A percentile compares a stretch with the other conserved stretches of the same genome.
Evolutionary conservation across 352 stramenopile species (phyloP).

Genomic region (Phytophthora idaei): DNA sequence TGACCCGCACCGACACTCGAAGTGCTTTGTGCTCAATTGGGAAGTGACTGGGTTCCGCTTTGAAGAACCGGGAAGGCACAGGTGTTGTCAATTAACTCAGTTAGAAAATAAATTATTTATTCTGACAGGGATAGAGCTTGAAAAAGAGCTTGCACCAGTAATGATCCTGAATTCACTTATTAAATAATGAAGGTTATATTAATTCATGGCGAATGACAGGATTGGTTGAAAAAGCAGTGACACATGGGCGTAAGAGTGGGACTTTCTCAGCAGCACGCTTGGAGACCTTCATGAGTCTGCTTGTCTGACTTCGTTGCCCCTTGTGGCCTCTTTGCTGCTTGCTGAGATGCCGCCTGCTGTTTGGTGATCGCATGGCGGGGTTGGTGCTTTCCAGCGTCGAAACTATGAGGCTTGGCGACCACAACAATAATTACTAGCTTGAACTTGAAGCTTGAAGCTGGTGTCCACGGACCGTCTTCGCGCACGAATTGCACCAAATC

Average conservation of each 20-base stretch:
- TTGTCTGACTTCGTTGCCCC: constrained; percentile 23
- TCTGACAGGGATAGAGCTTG: too few relatives aligned
- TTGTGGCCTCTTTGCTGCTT: constrained; percentile 10
- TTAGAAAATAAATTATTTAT: too few relatives aligned
- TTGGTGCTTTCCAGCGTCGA: constrained; percentile 17
- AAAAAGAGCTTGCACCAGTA: too few relatives aligned
- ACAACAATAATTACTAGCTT: not conserved
- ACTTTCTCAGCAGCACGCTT: constrained; percentile 8
- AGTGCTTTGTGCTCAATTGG: constrained; percentile 8
- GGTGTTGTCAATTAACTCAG: too few relatives aligned
- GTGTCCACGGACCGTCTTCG: constrained; percentile 16
- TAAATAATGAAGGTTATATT: not conserved
- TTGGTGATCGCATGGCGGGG: not conserved
- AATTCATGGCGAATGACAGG: not conserved
- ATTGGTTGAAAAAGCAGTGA: constrained; percentile 25
- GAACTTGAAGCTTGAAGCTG: constrained; percentile 26
- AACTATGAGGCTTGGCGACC: not conserved
- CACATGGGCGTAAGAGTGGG: constrained; percentile 17
- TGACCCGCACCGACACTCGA: not conserved
- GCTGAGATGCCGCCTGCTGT: not conserved
- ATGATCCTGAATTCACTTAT: not conserved
- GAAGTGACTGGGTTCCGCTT: constrained; percentile 21
- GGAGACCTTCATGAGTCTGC: constrained; percentile 13
- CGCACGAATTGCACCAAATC: constrained; percentile 33
- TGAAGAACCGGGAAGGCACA: not conserved